Evolutionary conservation across 140 eudicot genomes (phyloP), one percentile per base, ranked within the genome.

Genomic region (Stevia rebaudiana): DNA sequence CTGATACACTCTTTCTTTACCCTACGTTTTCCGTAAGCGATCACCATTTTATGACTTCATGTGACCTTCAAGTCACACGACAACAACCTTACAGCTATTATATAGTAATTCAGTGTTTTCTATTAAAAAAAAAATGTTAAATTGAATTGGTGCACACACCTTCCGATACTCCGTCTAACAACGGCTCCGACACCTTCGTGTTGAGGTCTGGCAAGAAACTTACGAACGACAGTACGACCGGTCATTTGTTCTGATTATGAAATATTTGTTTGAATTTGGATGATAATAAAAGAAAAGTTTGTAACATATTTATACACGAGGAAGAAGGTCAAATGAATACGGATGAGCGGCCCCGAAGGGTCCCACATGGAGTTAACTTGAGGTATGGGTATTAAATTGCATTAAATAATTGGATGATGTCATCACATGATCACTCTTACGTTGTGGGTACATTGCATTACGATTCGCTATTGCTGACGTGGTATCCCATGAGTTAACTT

Each of bases 171-270:
- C 58, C 96, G 71, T 71, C 96, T 70, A 30, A 88, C 94, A 56
- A 74, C 75, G 22, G 85, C 96, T 53, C 96, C 96, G 53, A 77
- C 80, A 9, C 96, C 96, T 84, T 88, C 96, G 15, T 72, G 87
- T 71, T 84, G 94, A 68, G 94, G 90, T 50, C 85, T 67, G 1
- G 96, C 89, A 8, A 79, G 82, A 71, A 82, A 75, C 71, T 82
- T 88, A 61, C 85, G 67, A 6, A 80, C 80, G 2, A 84, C 83
- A 25, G 75, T 75, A 8, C 96, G 89, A 36, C 30, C 58, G 64
- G 76, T 61, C 76, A 61, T 71, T 23, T 13, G 1, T 31, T 43
- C 4, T 59, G 22, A 6, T 19, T 16, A 11, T 28, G 6, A 8
- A n/a, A 10, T 37, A 36, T 36, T 11, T 8, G 13, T 43, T 30